Base-by-base conservation (phyloP, 2,329 filamentous ascomycete species). In the Bipolaris victoriae region DNA sequence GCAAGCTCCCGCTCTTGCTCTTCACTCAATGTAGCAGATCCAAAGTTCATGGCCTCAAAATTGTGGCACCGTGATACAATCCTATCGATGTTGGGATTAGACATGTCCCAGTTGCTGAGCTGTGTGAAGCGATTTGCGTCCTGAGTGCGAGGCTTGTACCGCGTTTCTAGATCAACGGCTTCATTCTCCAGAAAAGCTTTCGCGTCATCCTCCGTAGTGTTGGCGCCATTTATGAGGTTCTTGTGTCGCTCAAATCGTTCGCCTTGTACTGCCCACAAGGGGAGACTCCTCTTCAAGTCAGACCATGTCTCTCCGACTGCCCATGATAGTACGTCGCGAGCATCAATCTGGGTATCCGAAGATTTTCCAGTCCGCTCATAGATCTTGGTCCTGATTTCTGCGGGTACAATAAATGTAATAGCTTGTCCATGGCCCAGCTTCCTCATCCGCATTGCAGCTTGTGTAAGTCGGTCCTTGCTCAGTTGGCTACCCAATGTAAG, bases 1-100 rank as follows among this genome's bases (percentile, higher is more conserved):
- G 85, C 79, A 0, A 91, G 76, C 60, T 91, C 89, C 0, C 88
- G 80, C 66, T 91, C 88, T 61, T 91, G 87, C 55, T 91, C 89
- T 64, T 90, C 87, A 2, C 84, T 76, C 0, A 90, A 72, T 0
- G 75, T 73, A 0, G 77, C 75, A 0, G 76, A 65, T 1, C 69
- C 61, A 24, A 79, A 64, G 2, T 66, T 51, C 40, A 69, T 57
- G 5, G 72, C 69, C 3, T 66, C 56, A 39, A 75, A 74, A 1
- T 67, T 61, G 6, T 50, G 58, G 53, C 63, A 75, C 26, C 57
- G 61, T 4, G 52, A 39, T 3, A 68, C 16, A 9, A 74, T 73
- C 7, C 56, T 40, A 6, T 49, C 15, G 16, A 74, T 62, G 26
- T 67, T 72, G 6, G 48, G 9, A 16, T 64, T 64, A 1, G 45